phyloP scores from a whole-genome alignment of 2,329 filamentous ascomycete species.

The Pyrenophora seminiperda region DNA sequence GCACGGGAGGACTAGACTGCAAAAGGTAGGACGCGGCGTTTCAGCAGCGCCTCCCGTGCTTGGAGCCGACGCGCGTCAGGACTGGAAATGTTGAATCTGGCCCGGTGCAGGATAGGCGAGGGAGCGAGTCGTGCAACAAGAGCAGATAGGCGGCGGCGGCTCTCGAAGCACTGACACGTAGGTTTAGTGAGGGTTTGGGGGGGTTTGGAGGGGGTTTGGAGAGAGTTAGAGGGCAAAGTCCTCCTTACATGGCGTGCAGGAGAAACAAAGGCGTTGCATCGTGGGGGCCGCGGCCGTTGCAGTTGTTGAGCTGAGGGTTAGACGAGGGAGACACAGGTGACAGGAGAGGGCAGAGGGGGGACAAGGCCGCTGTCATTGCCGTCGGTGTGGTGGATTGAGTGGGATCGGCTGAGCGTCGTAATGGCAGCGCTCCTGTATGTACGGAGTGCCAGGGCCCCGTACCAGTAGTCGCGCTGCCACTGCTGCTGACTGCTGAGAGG shows the following conservation, averaged over 20 bases:
- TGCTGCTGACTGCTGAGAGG: no score
- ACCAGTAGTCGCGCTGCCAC: no score
- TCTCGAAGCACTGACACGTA: neutral
- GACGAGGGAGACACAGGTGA: no score
- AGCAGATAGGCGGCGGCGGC: neutral
- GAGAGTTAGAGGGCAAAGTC: no score
- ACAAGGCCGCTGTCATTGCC: no score
- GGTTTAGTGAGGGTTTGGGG: no score
- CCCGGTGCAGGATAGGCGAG: neutral
- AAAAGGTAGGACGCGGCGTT: slow-evolving; percentile 13
- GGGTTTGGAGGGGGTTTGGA: no score
- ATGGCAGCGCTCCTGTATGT: no score
- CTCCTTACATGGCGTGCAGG: no score
- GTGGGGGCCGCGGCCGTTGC: neutral
- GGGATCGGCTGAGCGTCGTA: slow-evolving; percentile 3
- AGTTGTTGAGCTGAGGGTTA: neutral
- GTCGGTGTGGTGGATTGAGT: neutral
- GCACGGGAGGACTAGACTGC: slow-evolving; percentile 19
- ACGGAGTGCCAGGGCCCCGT: no score
- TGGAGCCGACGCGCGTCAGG: slow-evolving; percentile 21
- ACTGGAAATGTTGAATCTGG: neutral
- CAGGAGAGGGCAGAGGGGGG: no score
- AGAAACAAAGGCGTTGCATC: no score
- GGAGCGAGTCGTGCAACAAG: slow-evolving; percentile 1
- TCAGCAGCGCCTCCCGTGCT: slow-evolving; percentile 27